Conservation (phyloP, 23 red algal genomes). For the Gracilaria domingensis region DNA sequence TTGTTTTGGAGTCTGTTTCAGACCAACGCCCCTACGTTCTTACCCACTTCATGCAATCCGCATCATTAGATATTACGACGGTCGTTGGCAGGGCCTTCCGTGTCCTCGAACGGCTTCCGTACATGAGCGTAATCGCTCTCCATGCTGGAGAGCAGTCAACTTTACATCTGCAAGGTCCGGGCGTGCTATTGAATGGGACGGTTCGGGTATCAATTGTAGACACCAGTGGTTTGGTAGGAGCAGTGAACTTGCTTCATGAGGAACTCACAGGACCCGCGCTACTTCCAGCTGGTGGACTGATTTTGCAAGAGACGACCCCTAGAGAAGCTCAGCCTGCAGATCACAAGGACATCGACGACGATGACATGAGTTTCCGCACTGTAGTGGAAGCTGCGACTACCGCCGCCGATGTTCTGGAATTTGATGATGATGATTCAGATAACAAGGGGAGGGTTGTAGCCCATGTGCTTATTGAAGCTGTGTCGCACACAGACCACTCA, state of each 20-base stretch:
- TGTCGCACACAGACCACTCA: conserved; percentile 34
- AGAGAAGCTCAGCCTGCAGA: conserved; percentile 24
- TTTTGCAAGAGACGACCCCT: conserved; percentile 46
- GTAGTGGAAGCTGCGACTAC: conserved; percentile 18
- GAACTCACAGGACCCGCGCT: conserved; percentile 64
- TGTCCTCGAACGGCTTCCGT: conserved; percentile 53
- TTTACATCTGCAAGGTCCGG: conserved; percentile 63
- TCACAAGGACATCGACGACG: conserved; percentile 12
- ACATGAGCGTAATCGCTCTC: conserved; percentile 68
- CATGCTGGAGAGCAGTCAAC: conserved; percentile 31
- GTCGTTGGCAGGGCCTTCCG: conserved; percentile 49
- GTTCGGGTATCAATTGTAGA: conserved; percentile 77
- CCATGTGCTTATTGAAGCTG: conserved; percentile 61
- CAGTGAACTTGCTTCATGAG: conserved; percentile 71
- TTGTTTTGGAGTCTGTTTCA: conserved; percentile 73
- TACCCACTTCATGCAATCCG: conserved; percentile 46
- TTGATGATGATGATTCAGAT: conserved; percentile 38
- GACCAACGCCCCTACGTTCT: conserved; percentile 70
- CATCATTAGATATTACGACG: conserved; percentile 27
- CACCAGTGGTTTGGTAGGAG: conserved; percentile 67
- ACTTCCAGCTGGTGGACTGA: conserved; percentile 61
- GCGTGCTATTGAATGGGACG: conserved; percentile 61
- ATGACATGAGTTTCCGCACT: conserved; percentile 29
- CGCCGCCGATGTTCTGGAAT: conserved; percentile 38
- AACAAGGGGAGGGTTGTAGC: conserved; percentile 33